A percentile compares a stretch with the other conserved stretches of the same genome.
Evolutionary conservation across 257 asterid genomes (phyloP).

Genomic region (Cynanchum wilfordii): DNA sequence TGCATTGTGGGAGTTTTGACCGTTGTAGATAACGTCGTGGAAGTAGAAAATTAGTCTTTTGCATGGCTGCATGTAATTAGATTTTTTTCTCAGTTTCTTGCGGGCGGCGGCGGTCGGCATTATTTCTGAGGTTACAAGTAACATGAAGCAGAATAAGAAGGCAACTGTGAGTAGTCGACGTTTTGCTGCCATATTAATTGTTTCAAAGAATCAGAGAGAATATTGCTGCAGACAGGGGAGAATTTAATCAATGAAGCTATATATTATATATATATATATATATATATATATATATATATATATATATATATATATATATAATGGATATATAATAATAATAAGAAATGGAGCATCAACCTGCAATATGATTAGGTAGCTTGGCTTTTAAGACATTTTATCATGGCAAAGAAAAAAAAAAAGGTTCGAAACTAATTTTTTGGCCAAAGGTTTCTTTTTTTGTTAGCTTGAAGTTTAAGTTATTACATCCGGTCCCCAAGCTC

Average conservation of each 20-base stretch:
- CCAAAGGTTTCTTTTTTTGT: neutral
- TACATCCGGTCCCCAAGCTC: too few relatives aligned
- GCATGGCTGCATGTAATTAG: slow-evolving; percentile 18
- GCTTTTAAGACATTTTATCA: slow-evolving; percentile 15
- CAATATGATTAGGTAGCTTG: neutral
- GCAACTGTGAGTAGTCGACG: neutral
- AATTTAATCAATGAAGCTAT: too few relatives aligned
- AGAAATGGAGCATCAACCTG: too few relatives aligned
- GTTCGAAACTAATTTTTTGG: neutral
- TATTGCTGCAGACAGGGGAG: too few relatives aligned
- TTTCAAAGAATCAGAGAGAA: neutral
- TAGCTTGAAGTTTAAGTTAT: slow-evolving; percentile 26
- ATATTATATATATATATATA: too few relatives aligned
- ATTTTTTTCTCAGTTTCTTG: neutral
- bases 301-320: too few relatives aligned
- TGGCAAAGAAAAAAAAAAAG: neutral
- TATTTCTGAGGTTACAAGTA: neutral
- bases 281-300: too few relatives aligned
- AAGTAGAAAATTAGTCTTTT: slow-evolving; percentile 28
- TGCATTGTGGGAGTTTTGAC: slow-evolving; percentile 32
- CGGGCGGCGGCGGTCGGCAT: neutral
- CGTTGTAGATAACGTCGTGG: slow-evolving; percentile 40
- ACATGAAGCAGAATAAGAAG: slow-evolving; percentile 13
- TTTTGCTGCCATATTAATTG: slow-evolving; percentile 13
- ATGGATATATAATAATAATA: too few relatives aligned